phyloP scores from a whole-genome alignment of 345 rosid genomes.

The Lepidium aucheri region DNA sequence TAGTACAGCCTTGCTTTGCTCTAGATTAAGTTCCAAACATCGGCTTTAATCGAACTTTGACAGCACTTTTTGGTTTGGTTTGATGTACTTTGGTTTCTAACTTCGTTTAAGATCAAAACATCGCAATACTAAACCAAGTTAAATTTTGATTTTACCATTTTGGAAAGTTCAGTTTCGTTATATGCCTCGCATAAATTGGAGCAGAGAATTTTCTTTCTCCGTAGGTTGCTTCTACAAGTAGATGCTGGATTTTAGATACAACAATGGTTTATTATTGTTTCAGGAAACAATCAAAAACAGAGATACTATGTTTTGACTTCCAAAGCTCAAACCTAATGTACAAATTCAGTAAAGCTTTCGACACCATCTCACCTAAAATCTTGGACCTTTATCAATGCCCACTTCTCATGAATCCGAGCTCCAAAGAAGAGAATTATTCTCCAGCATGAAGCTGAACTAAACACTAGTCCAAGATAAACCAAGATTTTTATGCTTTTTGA shows the following conservation, averaged over 20 bases:
- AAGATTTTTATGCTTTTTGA: slow-evolving; percentile 17
- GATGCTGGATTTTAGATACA: slow-evolving; percentile 6
- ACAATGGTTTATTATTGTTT: slow-evolving; percentile 12
- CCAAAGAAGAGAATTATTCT: slow-evolving; percentile 10
- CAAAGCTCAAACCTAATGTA: slow-evolving; percentile 22
- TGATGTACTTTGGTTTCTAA: background rate
- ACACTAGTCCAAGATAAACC: slow-evolving; percentile 9
- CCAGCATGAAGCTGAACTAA: slow-evolving; percentile 17
- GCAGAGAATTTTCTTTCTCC: background rate
- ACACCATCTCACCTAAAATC: slow-evolving; percentile 22
- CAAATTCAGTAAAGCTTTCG: slow-evolving; percentile 20
- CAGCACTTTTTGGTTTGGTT: background rate
- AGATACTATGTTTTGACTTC: background rate
- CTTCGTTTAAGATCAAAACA: background rate
- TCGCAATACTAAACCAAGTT: background rate
- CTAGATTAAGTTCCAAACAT: background rate
- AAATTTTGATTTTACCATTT: background rate
- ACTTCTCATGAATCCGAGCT: slow-evolving; percentile 9
- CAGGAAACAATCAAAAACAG: slow-evolving; percentile 1
- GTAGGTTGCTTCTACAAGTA: background rate
- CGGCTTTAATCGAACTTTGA: background rate
- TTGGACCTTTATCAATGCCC: slow-evolving; percentile 1
- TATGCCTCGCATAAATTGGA: background rate
- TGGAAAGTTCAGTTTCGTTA: background rate
- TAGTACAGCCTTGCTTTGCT: background rate